phyloP scores from a whole-genome alignment of 2,329 filamentous ascomycete species.

The Fusarium coicis region DNA sequence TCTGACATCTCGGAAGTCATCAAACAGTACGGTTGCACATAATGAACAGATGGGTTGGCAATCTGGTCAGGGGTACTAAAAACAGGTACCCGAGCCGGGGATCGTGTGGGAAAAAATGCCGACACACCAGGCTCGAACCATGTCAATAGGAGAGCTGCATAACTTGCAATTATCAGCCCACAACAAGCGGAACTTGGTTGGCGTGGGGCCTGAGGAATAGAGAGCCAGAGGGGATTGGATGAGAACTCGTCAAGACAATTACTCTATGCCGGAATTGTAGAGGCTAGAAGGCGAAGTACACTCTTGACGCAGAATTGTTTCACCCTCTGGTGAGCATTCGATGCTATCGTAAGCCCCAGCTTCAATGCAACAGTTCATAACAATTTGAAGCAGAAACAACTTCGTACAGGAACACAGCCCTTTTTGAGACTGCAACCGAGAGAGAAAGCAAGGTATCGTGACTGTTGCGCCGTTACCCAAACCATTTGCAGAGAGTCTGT shows the following conservation, averaged over 20 bases:
- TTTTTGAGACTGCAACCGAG: conserved; percentile 2
- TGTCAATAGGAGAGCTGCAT: conserved; percentile 15
- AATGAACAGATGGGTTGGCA: conserved; percentile 5
- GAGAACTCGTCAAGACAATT: not conserved
- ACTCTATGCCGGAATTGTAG: not conserved
- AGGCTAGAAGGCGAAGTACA: not conserved
- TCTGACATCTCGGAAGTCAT: not conserved
- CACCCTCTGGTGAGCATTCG: conserved; percentile 3
- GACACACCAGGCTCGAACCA: conserved; percentile 34
- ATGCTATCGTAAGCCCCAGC: conserved; percentile 2
- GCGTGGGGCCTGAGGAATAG: not conserved
- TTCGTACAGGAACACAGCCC: conserved; percentile 32
- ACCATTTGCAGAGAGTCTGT: conserved; percentile 30
- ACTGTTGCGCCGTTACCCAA: conserved; percentile 37
- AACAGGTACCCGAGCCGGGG: conserved; percentile 16
- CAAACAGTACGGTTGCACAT: conserved; percentile 12
- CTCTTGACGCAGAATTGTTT: conserved; percentile 11
- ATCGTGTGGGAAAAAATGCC: conserved; percentile 8
- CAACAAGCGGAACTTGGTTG: conserved; percentile 23
- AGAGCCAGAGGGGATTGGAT: not conserved
- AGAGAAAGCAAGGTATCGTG: conserved; percentile 19
- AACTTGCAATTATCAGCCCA: conserved; percentile 31
- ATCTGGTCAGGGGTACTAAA: conserved; percentile 18
- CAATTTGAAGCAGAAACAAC: conserved; percentile 26
- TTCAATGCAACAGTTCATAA: conserved; percentile 22